phyloP scores from a whole-genome alignment of 305 asterid genomes.

The Salvia sclarea region DNA sequence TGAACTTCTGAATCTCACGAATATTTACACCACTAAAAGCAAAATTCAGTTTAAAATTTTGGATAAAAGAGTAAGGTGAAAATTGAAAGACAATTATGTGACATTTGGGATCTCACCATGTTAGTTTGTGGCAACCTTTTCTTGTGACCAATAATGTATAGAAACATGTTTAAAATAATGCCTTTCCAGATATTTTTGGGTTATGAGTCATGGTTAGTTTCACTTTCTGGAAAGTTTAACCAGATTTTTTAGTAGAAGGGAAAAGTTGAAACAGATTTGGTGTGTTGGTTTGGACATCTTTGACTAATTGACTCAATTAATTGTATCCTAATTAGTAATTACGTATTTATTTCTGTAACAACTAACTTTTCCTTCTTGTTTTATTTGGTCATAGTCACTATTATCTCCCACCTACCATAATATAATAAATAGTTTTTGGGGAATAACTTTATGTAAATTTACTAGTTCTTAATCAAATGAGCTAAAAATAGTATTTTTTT shows the following conservation, averaged over 20 bases:
- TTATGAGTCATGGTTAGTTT: neutral
- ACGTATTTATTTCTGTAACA: neutral
- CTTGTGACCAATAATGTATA: neutral
- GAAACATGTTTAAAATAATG: slow-evolving; percentile 1
- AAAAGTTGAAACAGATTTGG: neutral
- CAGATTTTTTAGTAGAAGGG: neutral
- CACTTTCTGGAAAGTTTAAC: slow-evolving; percentile 20
- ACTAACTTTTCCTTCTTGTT: neutral
- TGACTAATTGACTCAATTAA: neutral
- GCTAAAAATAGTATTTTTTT: no score
- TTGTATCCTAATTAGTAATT: no score
- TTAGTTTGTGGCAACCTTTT: neutral
- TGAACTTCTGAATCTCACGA: no score
- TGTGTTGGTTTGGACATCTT: neutral
- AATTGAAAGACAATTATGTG: neutral
- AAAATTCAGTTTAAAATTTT: neutral
- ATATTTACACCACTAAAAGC: no score
- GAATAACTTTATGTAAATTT: neutral
- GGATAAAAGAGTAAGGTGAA: neutral
- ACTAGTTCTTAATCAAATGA: no score
- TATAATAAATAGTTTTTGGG: no score
- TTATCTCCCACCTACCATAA: neutral
- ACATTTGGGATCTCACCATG: neutral
- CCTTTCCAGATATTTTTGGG: neutral
- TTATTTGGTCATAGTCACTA: neutral